A percentile compares a stretch with the other conserved stretches of the same genome.
phyloP scores from a whole-genome alignment of 169 alveolate species.

The Plasmodium chabaudi region DNA sequence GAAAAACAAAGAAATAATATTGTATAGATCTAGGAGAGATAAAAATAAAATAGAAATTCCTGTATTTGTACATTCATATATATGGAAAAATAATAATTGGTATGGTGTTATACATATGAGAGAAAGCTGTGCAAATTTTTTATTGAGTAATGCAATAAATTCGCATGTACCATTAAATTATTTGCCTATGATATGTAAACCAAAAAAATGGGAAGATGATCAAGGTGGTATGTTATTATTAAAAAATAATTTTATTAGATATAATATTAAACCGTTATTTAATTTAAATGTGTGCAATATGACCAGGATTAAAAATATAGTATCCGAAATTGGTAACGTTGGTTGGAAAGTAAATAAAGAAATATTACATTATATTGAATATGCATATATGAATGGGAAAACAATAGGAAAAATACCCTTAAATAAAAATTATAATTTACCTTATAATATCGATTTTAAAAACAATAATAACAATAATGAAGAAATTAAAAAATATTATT shows the following conservation, averaged over 20 bases:
- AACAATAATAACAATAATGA: slow-evolving; percentile 31
- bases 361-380: slow-evolving; percentile 74
- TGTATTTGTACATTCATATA: slow-evolving; percentile 81
- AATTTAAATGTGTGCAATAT: slow-evolving; percentile 83
- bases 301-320: slow-evolving; percentile 78
- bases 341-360: slow-evolving; percentile 82
- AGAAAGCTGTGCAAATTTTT: slow-evolving; percentile 83
- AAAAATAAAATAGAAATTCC: slow-evolving; percentile 82
- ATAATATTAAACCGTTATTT: slow-evolving; percentile 78
- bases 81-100: slow-evolving; percentile 80
- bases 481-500: slow-evolving; percentile 33
- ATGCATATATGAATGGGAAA: slow-evolving; percentile 76
- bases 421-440: slow-evolving; percentile 51
- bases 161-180: slow-evolving; percentile 80
- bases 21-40: slow-evolving; percentile 78
- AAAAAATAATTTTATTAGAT: slow-evolving; percentile 82
- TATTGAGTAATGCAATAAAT: slow-evolving; percentile 81
- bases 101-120: slow-evolving; percentile 85
- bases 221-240: slow-evolving; percentile 80
- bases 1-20: slow-evolving; percentile 34
- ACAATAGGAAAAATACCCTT: slow-evolving; percentile 55
- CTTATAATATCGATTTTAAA: slow-evolving; percentile 44
- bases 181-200: slow-evolving; percentile 86
- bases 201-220: slow-evolving; percentile 80
- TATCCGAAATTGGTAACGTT: slow-evolving; percentile 79